A percentile compares a stretch with the other conserved stretches of the same genome.
phyloP scores from a whole-genome alignment of 129 eudicot species.

The Artemisia argyi region DNA sequence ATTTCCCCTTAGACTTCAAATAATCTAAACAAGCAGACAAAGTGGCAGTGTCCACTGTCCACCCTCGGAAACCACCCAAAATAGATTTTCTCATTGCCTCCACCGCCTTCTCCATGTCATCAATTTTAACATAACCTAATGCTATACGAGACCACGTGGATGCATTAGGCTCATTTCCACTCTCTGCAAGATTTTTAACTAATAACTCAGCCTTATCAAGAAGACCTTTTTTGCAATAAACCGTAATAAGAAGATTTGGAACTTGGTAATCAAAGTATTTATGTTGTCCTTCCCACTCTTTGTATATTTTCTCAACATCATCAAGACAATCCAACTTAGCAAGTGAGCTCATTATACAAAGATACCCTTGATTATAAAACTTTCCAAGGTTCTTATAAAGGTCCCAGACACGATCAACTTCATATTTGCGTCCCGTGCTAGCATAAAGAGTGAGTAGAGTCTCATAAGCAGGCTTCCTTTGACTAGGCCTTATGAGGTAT shows the following conservation, averaged over 20 bases:
- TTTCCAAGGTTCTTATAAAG: constrained; percentile 35
- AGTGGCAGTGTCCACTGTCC: constrained; percentile 30
- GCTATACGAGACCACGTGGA: constrained; percentile 57
- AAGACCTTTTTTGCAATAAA: constrained; percentile 53
- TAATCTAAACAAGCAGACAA: constrained; percentile 43
- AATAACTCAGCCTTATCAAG: constrained; percentile 46
- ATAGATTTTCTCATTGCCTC: constrained; percentile 44
- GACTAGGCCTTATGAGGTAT: constrained; percentile 27
- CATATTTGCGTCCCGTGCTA: constrained; percentile 38
- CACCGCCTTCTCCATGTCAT: constrained; percentile 49
- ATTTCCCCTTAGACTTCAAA: constrained; percentile 36
- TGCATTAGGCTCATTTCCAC: constrained; percentile 42
- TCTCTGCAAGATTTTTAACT: constrained; percentile 26
- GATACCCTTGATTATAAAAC: constrained; percentile 40
- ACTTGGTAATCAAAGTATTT: constrained; percentile 35
- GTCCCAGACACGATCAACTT: constrained; percentile 56
- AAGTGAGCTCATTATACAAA: constrained; percentile 47
- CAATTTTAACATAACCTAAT: constrained; percentile 37
- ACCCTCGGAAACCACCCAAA: constrained; percentile 28
- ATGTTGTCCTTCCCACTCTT: constrained; percentile 43
- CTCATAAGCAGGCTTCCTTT: constrained; percentile 33
- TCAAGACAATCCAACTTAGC: constrained; percentile 50
- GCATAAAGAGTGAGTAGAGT: constrained; percentile 49
- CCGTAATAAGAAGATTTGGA: constrained; percentile 44
- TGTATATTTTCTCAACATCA: constrained; percentile 43